Evolutionary conservation across 306 rosid species (phyloP).

Genomic region (Prunus mira): DNA sequence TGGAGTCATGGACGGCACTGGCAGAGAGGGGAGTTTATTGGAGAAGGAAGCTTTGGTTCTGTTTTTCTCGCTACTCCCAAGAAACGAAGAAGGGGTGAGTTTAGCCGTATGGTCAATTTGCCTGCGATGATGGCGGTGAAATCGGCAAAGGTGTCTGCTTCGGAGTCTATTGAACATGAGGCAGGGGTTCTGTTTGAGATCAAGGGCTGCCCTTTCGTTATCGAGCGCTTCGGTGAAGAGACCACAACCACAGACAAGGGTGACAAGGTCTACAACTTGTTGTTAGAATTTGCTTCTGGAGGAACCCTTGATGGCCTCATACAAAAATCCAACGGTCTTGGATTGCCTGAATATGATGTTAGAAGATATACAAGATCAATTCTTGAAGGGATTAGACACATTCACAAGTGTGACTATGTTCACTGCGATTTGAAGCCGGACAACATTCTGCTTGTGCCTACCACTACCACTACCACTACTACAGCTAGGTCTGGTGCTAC

Average conservation of each 20-base stretch:
- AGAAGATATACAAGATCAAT: background rate
- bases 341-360: background rate
- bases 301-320: conserved; percentile 23
- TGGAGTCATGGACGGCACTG: conserved; percentile 1
- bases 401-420: background rate
- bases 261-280: conserved; percentile 20
- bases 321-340: conserved; percentile 6
- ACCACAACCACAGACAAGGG: conserved; percentile 14
- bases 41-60: conserved; percentile 34
- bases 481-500: background rate
- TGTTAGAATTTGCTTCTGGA: conserved; percentile 28
- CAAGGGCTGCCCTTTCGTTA: too few relatives aligned
- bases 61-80: conserved; percentile 28
- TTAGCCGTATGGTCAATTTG: too few relatives aligned
- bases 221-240: conserved; percentile 4
- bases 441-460: conserved; percentile 11
- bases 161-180: too few relatives aligned
- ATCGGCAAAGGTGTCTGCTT: too few relatives aligned
- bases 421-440: too few relatives aligned
- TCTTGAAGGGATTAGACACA: background rate
- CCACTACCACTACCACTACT: too few relatives aligned
- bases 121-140: too few relatives aligned
- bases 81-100: background rate
- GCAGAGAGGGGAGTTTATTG: conserved; percentile 11
- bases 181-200: too few relatives aligned